Base-by-base conservation (phyloP, 169 alveolate species). In the Plasmodium chabaudi region DNA sequence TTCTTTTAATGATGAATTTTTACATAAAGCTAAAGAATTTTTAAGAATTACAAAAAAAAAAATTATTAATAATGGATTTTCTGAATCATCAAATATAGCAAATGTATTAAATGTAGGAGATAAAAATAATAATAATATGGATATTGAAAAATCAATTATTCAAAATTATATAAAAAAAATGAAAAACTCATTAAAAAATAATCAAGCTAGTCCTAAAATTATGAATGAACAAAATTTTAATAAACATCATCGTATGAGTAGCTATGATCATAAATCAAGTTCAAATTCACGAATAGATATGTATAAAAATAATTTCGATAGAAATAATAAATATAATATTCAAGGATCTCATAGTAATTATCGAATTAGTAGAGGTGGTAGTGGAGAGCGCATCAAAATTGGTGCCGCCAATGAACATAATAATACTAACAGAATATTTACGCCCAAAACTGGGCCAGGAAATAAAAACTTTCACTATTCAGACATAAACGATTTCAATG, bases 11-110 rank as follows among this genome's bases (percentile, higher is more conserved):
- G 90, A 67, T 21, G 84, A 82, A 12, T 82, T 82, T 67, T 82
- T 82, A 51, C 64, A 55, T 12, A 82, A 82, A 34, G 90, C 90
- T 6, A 82, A 82, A 46, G 90, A 82, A 67, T 82, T 82, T 55
- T 46, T 82, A 17, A 65, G 90, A 15, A 82, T 82, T 15, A 82
- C 90, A 42, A 82, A 82, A 56, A 82, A 53, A 15, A 82, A 82
- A 55, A 55, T 67, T 67, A 53, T 82, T 17, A 82, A 82, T 15
- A 63, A 49, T 57, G 55, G 71, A 27, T 82, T 82, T 39, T 23
- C 46, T 19, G 90, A 82, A 82, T n/a, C 39, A 25, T n/a, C 56
- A n/a, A 51, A 39, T 9, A 51, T 53, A 74, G 87, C 44, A 25
- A 44, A 72, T 23, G 15, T 47, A 13, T n/a, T 61, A 9, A 61